phyloP scores from a whole-genome alignment of 2,329 filamentous ascomycete species.

The Fusarium stilboides region DNA sequence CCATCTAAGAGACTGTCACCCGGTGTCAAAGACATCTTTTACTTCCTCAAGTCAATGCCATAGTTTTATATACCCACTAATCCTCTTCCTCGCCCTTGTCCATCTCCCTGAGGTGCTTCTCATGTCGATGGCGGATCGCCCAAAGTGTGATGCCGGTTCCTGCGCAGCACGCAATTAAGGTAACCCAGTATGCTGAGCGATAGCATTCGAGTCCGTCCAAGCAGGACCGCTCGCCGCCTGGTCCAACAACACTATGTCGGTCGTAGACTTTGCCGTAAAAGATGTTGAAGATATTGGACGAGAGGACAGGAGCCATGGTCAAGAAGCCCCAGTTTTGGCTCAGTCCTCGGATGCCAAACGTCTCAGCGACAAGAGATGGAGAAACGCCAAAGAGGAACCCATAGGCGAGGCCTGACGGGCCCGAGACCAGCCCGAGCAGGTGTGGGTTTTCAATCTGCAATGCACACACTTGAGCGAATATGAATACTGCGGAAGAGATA shows the following conservation, averaged over 20 bases:
- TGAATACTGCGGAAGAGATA: constrained; percentile 82
- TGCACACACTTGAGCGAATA: constrained; percentile 82
- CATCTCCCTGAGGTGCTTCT: constrained; percentile 56
- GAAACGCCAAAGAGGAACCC: constrained; percentile 95
- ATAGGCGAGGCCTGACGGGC: constrained; percentile 89
- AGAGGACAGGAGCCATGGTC: constrained; percentile 89
- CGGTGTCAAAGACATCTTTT: neutral
- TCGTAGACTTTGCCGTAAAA: constrained; percentile 91
- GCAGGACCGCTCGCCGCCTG: constrained; percentile 81
- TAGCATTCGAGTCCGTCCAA: constrained; percentile 86
- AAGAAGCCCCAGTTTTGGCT: constrained; percentile 98
- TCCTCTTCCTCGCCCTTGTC: constrained; percentile 59
- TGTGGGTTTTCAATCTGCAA: constrained; percentile 83
- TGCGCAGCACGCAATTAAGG: constrained; percentile 77
- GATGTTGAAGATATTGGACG: constrained; percentile 92
- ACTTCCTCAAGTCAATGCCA: neutral
- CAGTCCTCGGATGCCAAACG: constrained; percentile 90
- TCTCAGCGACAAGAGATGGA: constrained; percentile 89
- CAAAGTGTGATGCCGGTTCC: constrained; percentile 80
- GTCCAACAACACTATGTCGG: constrained; percentile 77
- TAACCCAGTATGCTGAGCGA: constrained; percentile 83
- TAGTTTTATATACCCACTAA: constrained; percentile 25
- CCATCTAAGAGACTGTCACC: neutral
- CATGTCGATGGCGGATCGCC: constrained; percentile 74
- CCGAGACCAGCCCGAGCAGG: constrained; percentile 82